These are phyloP conservation scores for Piloderma croceum DNA, from an alignment of 768 basidiomycete species.

Conservation along the genomic window DNA sequence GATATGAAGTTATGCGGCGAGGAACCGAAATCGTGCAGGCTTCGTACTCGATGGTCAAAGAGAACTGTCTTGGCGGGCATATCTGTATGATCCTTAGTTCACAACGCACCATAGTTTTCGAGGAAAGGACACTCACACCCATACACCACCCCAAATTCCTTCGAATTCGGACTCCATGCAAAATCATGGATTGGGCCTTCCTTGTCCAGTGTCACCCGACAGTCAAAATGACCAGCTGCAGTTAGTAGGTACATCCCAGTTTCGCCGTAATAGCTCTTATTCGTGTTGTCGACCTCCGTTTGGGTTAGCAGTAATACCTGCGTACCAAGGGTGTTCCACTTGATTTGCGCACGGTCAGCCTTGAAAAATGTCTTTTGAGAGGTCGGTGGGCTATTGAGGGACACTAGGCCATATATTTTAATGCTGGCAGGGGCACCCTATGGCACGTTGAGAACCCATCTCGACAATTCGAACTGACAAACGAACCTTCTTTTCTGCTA, in stretches of 20 bases:
- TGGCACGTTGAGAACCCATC: constrained; percentile 1
- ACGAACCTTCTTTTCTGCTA: constrained; percentile 86
- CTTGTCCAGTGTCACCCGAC: constrained; percentile 83
- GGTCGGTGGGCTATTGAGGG: constrained; percentile 58
- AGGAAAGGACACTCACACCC: constrained; percentile 64
- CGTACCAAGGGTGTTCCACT: constrained; percentile 95
- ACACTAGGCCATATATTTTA: constrained; percentile 72
- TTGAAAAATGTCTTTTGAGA: constrained; percentile 94
- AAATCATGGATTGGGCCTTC: constrained; percentile 98
- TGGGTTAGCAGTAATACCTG: constrained; percentile 88
- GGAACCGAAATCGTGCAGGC: constrained; percentile 85
- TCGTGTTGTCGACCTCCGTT: constrained; percentile 94
- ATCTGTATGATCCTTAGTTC: constrained; percentile 42
- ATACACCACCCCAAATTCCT: constrained; percentile 95
- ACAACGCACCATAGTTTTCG: too few species aligned
- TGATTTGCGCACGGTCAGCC: constrained; percentile 87
- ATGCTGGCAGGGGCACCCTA: constrained; percentile 86
- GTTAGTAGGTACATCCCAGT: constrained; percentile 91
- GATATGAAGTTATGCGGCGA: constrained; percentile 88
- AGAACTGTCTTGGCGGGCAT: constrained; percentile 94
- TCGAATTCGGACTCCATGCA: constrained; percentile 91
- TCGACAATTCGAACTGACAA: not conserved
- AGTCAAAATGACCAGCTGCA: constrained; percentile 90
- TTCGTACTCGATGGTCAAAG: constrained; percentile 86
- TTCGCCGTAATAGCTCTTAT: constrained; percentile 98